Evolutionary conservation across 2,329 filamentous ascomycete genomes (phyloP), one percentile per base, ranked within the genome.

Genomic region (Colletotrichum ledebouriae): DNA sequence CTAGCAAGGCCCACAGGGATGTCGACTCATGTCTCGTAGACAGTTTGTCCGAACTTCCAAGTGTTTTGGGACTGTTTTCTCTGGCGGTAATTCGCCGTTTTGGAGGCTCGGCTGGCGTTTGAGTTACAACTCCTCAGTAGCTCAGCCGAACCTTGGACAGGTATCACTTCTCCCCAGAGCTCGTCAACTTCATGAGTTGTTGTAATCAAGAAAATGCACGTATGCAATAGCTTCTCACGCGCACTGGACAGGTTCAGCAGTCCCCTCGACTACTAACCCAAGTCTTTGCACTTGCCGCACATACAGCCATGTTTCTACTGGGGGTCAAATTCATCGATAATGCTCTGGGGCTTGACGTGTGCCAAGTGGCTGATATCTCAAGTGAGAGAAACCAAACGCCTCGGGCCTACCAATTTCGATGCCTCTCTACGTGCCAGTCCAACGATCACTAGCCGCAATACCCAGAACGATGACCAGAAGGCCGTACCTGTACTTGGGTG

Each of bases 401-500:
- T 82, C 77, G 0, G 84, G 85, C 0, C 85, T 85, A 13, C 84
- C 85, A 56, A 87, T 79, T 69, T 83, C 77, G 13, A 87, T 77
- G 0, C 84, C 85, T 46, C 84, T 74, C 42, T 77, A 75, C 5
- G 80, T 80, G 2, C 81, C 78, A 1, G 82, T 83, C 81, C 83
- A 84, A 39, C 78, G 78, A 49, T 84, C 79, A 53, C 79, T 81
- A 2, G 82, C 81, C 2, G 83, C 73, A 49, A 84, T 81, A 3
- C 81, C 84, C 15, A 87, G 71, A 0, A 87, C 83, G 20, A 82
- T 78, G n/a, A 86, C 84, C 11, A 84, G 75, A 46, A 87, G 72
- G 4, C 85, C 85, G 65, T 86, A 87, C 9, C 84, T 74, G 69
- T 87, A 89, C 71, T 89, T 86, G 0, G 84, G 86, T 0, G 84